These are phyloP conservation scores for Pseudocercospora macadamiae DNA, from an alignment of 2,329 filamentous ascomycete species.

Conservation along the genomic window DNA sequence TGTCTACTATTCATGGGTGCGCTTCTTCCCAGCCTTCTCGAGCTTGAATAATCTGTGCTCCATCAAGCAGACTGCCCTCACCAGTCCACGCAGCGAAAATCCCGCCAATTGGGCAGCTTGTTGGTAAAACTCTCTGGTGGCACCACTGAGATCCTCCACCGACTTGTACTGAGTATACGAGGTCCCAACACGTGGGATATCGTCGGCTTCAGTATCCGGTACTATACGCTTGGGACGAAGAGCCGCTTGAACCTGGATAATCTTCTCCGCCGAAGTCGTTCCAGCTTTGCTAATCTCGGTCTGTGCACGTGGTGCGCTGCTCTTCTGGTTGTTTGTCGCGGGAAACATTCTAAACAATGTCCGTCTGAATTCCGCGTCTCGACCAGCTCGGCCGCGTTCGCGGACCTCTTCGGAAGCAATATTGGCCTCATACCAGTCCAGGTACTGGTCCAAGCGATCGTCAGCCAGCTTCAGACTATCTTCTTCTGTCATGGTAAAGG, in stretches of 20 bases:
- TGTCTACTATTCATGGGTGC: constrained; percentile 12
- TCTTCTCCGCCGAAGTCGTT: constrained; percentile 34
- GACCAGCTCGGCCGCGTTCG: constrained; percentile 35
- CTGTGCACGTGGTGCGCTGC: constrained; percentile 12
- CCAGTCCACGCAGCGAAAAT: constrained; percentile 53
- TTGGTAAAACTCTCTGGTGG: constrained; percentile 54
- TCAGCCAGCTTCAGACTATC: constrained; percentile 66
- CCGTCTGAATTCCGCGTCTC: constrained; percentile 44
- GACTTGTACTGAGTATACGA: constrained; percentile 54
- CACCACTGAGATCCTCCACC: constrained; percentile 48
- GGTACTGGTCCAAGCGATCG: constrained; percentile 70
- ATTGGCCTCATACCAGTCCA: constrained; percentile 76
- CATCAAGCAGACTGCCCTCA: constrained; percentile 54
- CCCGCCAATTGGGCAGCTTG: constrained; percentile 55
- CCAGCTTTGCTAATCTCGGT: constrained; percentile 21
- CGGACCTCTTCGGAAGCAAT: constrained; percentile 57
- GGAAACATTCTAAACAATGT: constrained; percentile 50
- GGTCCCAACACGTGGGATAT: constrained; percentile 52
- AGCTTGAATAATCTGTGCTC: constrained; percentile 51
- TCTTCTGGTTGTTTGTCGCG: constrained; percentile 12
- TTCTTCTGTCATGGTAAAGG: constrained; percentile 60
- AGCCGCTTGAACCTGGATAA: constrained; percentile 48
- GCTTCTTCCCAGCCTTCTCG: constrained; percentile 34
- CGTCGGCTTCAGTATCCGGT: constrained; percentile 36
- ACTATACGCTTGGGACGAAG: constrained; percentile 46